Base-by-base conservation (phyloP, 2,329 filamentous ascomycete genomes). In the Verticillium nonalfalfae region DNA sequence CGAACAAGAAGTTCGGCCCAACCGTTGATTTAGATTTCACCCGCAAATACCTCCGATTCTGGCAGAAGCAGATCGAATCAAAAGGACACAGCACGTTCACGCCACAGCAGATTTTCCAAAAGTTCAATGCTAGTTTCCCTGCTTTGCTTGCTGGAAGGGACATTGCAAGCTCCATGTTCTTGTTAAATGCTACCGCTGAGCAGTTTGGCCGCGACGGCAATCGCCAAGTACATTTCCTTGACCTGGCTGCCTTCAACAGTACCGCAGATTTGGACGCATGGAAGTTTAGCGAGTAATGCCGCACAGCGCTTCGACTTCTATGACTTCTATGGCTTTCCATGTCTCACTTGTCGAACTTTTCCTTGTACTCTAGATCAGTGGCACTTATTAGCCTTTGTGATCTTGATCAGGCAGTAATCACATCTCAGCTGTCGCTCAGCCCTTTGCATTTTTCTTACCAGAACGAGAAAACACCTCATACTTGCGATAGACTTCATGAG, bases 181-280 rank as follows among this genome's bases (percentile, higher is more conserved):
- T 64, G 15, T 58, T 64, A 9, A 59, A 60, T 56, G 58, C 60
- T 13, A 62, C 60, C 4, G 26, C 58, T 6, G 60, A 64, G 40
- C 57, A 64, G 15, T 64, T 64, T 18, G 60, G 62, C 1, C 33
- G 59, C 7, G 56, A 58, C n/a, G 62, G 62, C 3, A 1, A 34
- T 18, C 31, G 36, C 14, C 34, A 57, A 40, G 7, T 45, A 3
- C 62, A 62, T 15, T 60, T 52, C 13, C 13, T 64, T 7, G 58
- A 61, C 34, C 31, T 64, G 31, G 40, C 57, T 36, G 35, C 35
- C 35, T 36, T 36, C 13, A 36, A 36, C 35, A 36, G 35, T 7
- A 36, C 13, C 35, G 35, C 35, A 36, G 35, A 36, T 36, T 13
- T 36, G 35, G 35, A 36, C 9, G 35, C 35, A 13, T 36, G 35